A percentile compares a stretch with the other conserved stretches of the same genome.
Evolutionary conservation across 1,139 yeast genomes (phyloP).

Genomic region (Pichia norvegensis): DNA sequence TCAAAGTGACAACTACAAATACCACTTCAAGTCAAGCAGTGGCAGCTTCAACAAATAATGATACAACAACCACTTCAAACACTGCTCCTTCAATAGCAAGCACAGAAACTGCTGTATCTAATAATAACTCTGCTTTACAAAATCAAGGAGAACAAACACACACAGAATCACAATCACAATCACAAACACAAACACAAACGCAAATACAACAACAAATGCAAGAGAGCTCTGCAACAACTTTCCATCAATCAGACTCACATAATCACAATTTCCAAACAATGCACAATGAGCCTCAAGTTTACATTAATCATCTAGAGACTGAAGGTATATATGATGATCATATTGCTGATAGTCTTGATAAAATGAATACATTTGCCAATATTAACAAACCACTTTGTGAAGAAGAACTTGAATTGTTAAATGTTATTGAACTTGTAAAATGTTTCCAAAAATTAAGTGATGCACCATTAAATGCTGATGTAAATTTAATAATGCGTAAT

Average conservation of each 20-base stretch:
- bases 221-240: neutral
- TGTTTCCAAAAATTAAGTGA: conserved; percentile 20
- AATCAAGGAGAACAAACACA: neutral
- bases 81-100: neutral
- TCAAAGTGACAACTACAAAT: neutral
- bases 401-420: conserved; percentile 21
- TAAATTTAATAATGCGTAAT: conserved; percentile 14
- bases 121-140: neutral
- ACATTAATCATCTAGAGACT: conserved; percentile 11
- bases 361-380: neutral
- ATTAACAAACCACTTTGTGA: conserved; percentile 15
- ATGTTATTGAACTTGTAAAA: conserved; percentile 22
- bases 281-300: neutral
- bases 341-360: neutral
- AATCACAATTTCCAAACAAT: neutral
- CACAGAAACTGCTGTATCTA: neutral
- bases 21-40: neutral
- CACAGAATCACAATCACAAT: neutral
- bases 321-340: conserved; percentile 14
- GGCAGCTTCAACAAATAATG: neutral
- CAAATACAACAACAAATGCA: neutral
- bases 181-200: neutral
- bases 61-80: neutral
- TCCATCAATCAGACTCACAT: no score
- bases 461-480: conserved; percentile 14